A percentile compares a stretch with the other conserved stretches of the same genome.
phyloP scores from a whole-genome alignment of 805 yeast species.

The Metschnikowia baotianmanensis region DNA sequence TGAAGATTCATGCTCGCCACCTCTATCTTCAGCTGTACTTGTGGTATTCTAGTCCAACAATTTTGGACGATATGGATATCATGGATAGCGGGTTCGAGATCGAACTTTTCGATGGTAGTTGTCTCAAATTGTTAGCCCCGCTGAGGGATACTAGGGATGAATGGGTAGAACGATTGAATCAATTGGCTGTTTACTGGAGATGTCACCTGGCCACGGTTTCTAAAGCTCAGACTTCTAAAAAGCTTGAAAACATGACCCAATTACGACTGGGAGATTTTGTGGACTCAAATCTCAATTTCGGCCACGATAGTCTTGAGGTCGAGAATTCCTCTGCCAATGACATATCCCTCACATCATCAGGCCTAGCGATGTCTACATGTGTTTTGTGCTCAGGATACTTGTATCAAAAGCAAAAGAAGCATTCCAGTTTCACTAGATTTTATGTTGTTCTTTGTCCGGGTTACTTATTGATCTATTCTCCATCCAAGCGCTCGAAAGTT shows the following conservation, averaged over 20 bases:
- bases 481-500: conserved; percentile 44
- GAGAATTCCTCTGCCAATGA: conserved; percentile 50
- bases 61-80: conserved; percentile 27
- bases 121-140: conserved; percentile 56
- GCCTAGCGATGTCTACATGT: conserved; percentile 57
- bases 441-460: conserved; percentile 73
- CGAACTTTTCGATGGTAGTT: conserved; percentile 43
- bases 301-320: conserved; percentile 16
- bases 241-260: conserved; percentile 43
- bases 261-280: conserved; percentile 53
- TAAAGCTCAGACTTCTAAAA: conserved; percentile 31
- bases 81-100: conserved; percentile 55
- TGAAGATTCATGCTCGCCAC: conserved; percentile 24
- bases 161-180: conserved; percentile 60
- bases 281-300: conserved; percentile 53
- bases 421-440: conserved; percentile 58
- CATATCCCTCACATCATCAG: conserved; percentile 50
- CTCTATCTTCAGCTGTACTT: conserved; percentile 25
- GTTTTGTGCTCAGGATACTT: conserved; percentile 64
- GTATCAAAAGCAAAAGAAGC: conserved; percentile 68
- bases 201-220: conserved; percentile 41
- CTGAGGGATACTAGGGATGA: conserved; percentile 46
- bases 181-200: conserved; percentile 58
- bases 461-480: conserved; percentile 54
- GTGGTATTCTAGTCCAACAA: conserved; percentile 30